phyloP scores from a whole-genome alignment of 2,329 filamentous ascomycete species.

The Aspergillus neotritici region DNA sequence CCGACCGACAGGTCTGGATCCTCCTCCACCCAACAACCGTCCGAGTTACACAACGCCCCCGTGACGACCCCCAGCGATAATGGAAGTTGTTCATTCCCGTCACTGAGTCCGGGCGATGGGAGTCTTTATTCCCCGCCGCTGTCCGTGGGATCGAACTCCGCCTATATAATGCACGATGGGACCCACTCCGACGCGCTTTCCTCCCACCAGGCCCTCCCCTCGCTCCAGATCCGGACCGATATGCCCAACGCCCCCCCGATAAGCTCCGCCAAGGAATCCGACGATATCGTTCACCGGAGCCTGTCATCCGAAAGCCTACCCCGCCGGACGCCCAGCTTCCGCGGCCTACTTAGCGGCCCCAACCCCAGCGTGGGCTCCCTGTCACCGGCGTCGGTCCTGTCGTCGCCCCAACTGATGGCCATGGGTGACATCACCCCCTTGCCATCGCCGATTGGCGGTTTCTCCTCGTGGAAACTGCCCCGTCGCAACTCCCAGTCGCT shows the following conservation, averaged over 20 bases:
- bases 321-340: constrained; percentile 41
- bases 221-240: constrained; percentile 35
- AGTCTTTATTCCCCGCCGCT: constrained; percentile 6
- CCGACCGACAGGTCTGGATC: constrained; percentile 23
- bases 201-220: constrained; percentile 15
- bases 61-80: constrained; percentile 14
- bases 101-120: constrained; percentile 12
- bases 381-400: constrained; percentile 61
- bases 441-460: constrained; percentile 61
- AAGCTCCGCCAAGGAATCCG: constrained; percentile 28
- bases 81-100: constrained; percentile 10
- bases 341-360: constrained; percentile 33
- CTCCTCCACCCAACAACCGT: constrained; percentile 9
- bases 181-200: constrained; percentile 5
- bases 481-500: constrained; percentile 50
- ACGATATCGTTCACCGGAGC: constrained; percentile 35
- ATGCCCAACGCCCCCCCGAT: constrained; percentile 20
- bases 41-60: constrained; percentile 17
- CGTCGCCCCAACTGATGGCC: constrained; percentile 67
- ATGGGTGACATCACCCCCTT: constrained; percentile 75
- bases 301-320: constrained; percentile 40
- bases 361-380: constrained; percentile 41
- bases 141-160: constrained; percentile 4
- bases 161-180: constrained; percentile 9
- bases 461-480: constrained; percentile 41